These are phyloP conservation scores for Geotrichum armillariae DNA, from an alignment of 1,139 yeast species.

Conservation along the genomic window DNA sequence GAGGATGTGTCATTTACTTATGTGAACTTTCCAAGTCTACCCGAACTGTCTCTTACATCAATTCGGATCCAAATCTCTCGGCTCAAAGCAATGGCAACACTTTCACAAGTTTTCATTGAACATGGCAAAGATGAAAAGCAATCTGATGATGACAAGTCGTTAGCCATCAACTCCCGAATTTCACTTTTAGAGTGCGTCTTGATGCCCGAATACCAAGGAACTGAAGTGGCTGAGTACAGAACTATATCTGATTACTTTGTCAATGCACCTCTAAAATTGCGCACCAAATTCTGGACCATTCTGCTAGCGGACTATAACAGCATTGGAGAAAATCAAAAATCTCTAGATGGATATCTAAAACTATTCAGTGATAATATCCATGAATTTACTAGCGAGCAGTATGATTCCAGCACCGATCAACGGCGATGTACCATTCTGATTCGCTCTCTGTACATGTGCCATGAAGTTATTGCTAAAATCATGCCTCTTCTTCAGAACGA, in stretches of 20 bases:
- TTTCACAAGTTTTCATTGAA: constrained; percentile 52
- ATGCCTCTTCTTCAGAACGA: constrained; percentile 30
- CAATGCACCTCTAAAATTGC: constrained; percentile 64
- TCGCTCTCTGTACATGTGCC: constrained; percentile 49
- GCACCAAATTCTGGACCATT: constrained; percentile 73
- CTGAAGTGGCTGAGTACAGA: constrained; percentile 37
- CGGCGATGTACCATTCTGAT: constrained; percentile 37
- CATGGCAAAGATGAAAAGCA: constrained; percentile 1
- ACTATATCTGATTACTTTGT: constrained; percentile 62
- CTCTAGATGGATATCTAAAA: constrained; percentile 57
- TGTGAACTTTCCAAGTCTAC: constrained; percentile 48
- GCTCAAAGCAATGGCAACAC: constrained; percentile 63
- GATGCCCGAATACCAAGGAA: constrained; percentile 34
- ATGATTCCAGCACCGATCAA: constrained; percentile 22
- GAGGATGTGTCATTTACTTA: constrained; percentile 34
- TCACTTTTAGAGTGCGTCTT: constrained; percentile 55
- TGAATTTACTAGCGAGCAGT: constrained; percentile 40
- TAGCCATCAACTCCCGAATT: constrained; percentile 33
- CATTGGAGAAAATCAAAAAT: constrained; percentile 43
- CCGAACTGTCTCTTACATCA: constrained; percentile 52
- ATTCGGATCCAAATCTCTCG: constrained; percentile 66
- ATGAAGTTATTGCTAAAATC: constrained; percentile 42
- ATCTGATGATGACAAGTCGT: constrained; percentile 23
- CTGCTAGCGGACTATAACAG: constrained; percentile 60
- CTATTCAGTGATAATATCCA: constrained; percentile 47